A percentile compares a stretch with the other conserved stretches of the same genome.
phyloP scores from a whole-genome alignment of 2,329 filamentous ascomycete species.

The Ophiocordyceps polyrhachis-furcata region DNA sequence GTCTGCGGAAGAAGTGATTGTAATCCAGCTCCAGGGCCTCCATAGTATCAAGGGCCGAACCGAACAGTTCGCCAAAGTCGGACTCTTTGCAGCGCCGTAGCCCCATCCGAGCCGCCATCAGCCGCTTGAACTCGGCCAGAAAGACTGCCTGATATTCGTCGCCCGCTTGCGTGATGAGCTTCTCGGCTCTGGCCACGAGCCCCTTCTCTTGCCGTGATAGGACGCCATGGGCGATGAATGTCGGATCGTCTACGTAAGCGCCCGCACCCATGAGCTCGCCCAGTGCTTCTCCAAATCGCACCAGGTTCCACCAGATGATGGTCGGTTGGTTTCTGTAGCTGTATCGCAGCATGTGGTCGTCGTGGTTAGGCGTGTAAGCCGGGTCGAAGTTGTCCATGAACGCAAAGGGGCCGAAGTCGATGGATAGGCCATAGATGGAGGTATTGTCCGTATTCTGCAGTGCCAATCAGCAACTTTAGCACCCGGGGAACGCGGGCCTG shows the following conservation, averaged over 20 bases:
- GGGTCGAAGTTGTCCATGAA: conserved; percentile 98
- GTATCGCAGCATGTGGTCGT: conserved; percentile 75
- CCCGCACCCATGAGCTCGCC: conserved; percentile 78
- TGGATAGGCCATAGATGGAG: conserved; percentile 68
- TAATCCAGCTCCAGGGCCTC: conserved; percentile 78
- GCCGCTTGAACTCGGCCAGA: conserved; percentile 67
- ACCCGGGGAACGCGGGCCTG: not conserved
- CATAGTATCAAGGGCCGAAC: conserved; percentile 63
- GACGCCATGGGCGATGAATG: conserved; percentile 58
- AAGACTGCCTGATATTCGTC: conserved; percentile 85
- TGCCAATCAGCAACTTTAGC: conserved; percentile 5
- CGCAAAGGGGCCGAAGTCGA: conserved; percentile 93
- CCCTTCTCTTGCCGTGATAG: conserved; percentile 39
- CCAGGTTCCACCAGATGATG: conserved; percentile 97
- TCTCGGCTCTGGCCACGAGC: conserved; percentile 66
- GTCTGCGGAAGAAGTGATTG: conserved; percentile 75
- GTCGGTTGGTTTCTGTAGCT: conserved; percentile 86
- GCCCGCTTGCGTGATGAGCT: conserved; percentile 58
- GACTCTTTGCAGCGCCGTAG: conserved; percentile 47
- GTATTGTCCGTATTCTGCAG: conserved; percentile 82
- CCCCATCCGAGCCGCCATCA: conserved; percentile 69
- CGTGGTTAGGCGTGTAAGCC: conserved; percentile 87
- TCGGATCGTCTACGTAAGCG: conserved; percentile 46
- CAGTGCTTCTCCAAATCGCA: conserved; percentile 72
- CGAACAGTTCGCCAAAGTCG: conserved; percentile 69